phyloP scores from a whole-genome alignment of 495 filamentous ascomycete species.

The Talaromyces nanjingensis region DNA sequence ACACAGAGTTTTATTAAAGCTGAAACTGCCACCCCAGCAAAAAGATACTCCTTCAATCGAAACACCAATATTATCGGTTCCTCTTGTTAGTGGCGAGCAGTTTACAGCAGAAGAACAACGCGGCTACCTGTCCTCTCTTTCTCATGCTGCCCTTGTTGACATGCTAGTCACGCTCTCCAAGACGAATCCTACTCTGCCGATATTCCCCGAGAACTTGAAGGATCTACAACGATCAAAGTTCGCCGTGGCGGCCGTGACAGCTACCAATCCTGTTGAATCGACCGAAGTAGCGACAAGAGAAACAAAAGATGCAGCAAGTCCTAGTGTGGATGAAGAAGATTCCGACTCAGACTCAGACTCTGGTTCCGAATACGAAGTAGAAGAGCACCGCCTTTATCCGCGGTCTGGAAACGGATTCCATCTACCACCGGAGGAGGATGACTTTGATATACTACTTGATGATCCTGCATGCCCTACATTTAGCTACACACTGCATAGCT shows the following conservation, averaged over 20 bases:
- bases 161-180: constrained; percentile 30
- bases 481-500: constrained; percentile 30
- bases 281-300: constrained; percentile 2
- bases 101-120: constrained; percentile 29
- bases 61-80: constrained; percentile 23
- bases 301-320: neutral
- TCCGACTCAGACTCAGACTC: constrained; percentile 9
- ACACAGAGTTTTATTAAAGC: neutral
- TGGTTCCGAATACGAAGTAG: constrained; percentile 28
- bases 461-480: constrained; percentile 34
- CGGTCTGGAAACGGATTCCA: constrained; percentile 50
- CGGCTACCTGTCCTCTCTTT: constrained; percentile 33
- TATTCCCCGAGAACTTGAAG: constrained; percentile 32
- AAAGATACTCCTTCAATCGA: constrained; percentile 19
- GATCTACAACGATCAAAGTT: constrained; percentile 20
- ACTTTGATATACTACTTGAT: constrained; percentile 38
- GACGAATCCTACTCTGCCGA: constrained; percentile 25
- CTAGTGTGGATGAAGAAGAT: neutral
- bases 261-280: constrained; percentile 1
- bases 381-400: constrained; percentile 57
- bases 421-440: constrained; percentile 24
- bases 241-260: constrained; percentile 7
- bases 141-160: constrained; percentile 34
- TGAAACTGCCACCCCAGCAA: constrained; percentile 5
- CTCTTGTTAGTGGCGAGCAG: constrained; percentile 19